These are phyloP conservation scores for Lentinus tigrinus DNA, from an alignment of 768 basidiomycete genomes.

Conservation along the genomic window DNA sequence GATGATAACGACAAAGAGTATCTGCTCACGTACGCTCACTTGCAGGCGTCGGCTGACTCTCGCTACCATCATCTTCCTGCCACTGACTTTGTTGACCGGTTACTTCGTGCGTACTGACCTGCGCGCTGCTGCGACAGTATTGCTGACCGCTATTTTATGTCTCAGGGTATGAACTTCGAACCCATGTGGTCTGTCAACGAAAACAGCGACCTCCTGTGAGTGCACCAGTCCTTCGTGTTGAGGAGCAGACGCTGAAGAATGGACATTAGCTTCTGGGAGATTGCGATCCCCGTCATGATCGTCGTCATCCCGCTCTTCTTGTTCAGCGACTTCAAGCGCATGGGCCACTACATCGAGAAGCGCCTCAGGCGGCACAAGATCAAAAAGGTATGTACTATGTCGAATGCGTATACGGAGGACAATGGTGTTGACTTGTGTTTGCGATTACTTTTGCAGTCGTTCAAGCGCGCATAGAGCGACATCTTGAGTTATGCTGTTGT, in stretches of 20 bases:
- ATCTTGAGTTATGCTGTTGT: no score
- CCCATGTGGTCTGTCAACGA: conserved; percentile 49
- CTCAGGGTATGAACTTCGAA: conserved; percentile 66
- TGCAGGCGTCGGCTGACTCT: conserved; percentile 62
- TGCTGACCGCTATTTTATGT: conserved; percentile 20
- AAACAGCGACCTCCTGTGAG: conserved; percentile 48
- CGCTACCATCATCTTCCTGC: conserved; percentile 70
- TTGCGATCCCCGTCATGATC: conserved; percentile 59
- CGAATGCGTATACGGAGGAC: not conserved
- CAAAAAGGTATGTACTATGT: conserved; percentile 30
- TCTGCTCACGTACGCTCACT: not conserved
- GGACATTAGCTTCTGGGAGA: conserved; percentile 58
- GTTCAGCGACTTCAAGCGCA: conserved; percentile 45
- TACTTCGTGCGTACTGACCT: conserved; percentile 54
- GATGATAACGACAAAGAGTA: not conserved
- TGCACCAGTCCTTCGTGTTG: not conserved
- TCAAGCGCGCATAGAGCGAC: conserved; percentile 11
- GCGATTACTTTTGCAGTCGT: conserved; percentile 5
- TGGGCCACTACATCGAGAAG: conserved; percentile 49
- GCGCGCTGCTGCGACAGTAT: not conserved
- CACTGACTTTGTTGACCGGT: conserved; percentile 66
- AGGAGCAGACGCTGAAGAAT: not conserved
- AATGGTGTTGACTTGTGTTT: not conserved
- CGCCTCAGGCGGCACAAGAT: conserved; percentile 31
- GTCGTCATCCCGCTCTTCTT: conserved; percentile 53